phyloP scores from a whole-genome alignment of 2,329 filamentous ascomycete genomes.

The Aspergillus fumigatus region DNA sequence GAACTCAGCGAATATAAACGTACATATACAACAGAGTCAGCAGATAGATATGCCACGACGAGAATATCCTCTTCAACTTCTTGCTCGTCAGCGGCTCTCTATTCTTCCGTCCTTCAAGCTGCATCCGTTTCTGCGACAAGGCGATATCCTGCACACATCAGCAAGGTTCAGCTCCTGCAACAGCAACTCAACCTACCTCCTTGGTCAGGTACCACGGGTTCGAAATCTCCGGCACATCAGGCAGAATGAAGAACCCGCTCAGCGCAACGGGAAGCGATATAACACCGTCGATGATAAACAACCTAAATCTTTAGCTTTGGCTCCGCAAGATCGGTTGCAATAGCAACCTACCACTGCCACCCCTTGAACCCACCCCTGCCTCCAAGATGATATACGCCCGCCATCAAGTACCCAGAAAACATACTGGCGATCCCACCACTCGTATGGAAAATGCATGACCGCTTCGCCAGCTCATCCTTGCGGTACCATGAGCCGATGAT shows the following conservation, averaged over 20 bases:
- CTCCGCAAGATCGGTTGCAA: neutral
- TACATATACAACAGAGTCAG: constrained; percentile 56
- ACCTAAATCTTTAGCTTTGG: constrained; percentile 23
- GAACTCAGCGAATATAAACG: accelerated
- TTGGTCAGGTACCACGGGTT: constrained; percentile 47
- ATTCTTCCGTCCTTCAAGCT: constrained; percentile 44
- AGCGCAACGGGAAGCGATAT: constrained; percentile 52
- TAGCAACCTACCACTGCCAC: constrained; percentile 45
- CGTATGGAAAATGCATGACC: constrained; percentile 51
- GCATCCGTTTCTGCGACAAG: constrained; percentile 48
- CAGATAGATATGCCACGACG: constrained; percentile 61
- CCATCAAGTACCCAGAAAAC: constrained; percentile 52
- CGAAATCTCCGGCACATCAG: constrained; percentile 49
- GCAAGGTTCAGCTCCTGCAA: neutral
- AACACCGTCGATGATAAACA: constrained; percentile 52
- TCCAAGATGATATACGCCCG: constrained; percentile 48
- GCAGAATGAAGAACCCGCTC: constrained; percentile 46
- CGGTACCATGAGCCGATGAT: constrained; percentile 52
- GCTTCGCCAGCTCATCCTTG: constrained; percentile 48
- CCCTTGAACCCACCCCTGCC: constrained; percentile 47
- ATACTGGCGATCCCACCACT: constrained; percentile 42
- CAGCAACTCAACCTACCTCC: constrained; percentile 18
- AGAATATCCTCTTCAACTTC: constrained; percentile 58
- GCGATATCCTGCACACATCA: constrained; percentile 34
- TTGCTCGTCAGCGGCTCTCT: constrained; percentile 44